Base-by-base conservation (phyloP, 2,329 filamentous ascomycete genomes). In the Penicillium frequentans region DNA sequence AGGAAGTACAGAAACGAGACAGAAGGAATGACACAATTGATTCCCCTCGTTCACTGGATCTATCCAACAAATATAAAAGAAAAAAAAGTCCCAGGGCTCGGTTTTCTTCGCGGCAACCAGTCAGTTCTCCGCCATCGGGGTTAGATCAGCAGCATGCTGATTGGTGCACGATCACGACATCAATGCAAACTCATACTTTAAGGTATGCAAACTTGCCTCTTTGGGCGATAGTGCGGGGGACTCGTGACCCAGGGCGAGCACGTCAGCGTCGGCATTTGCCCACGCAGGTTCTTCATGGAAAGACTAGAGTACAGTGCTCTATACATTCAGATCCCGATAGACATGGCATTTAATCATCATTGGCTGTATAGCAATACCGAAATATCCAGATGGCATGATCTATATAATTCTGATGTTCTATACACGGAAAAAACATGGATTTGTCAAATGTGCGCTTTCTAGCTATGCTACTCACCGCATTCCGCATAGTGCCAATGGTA, bases 101-200 rank as follows among this genome's bases (percentile, higher is more conserved):
- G 56, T 64, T 62, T 65, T 63, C 61, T 62, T 57, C 56, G 45
- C 27, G 46, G 55, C 44, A 10, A 55, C 54, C 55, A 60, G 58
- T 57, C 45, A 61, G 50, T 64, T 68, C 69, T 71, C 72, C 70
- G 69, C 70, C 70, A 67, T 73, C 66, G 68, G 70, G 68, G 66
- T 71, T 69, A 65, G 70, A 73, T 71, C 68, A 70, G 64, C 69
- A 61, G 54, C 24, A 21, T 49, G 57, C 50, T 75, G 59, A 77
- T 77, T 77, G 75, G 75, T 54, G 55, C 56, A 44, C 63, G 75
- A 77, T 77, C 75, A 77, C 75, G 75, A 77, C 75, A 78, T 78
- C 75, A 72, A 68, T 74, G 72, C 69, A 72, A 74, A 73, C 68
- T 49, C 23, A 14, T 23, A 35, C 19, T 27, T 37, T 29, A 33